These are phyloP conservation scores for Chrysoporthe austroafricana DNA, from an alignment of 2,329 filamentous ascomycete species.

Conservation along the genomic window DNA sequence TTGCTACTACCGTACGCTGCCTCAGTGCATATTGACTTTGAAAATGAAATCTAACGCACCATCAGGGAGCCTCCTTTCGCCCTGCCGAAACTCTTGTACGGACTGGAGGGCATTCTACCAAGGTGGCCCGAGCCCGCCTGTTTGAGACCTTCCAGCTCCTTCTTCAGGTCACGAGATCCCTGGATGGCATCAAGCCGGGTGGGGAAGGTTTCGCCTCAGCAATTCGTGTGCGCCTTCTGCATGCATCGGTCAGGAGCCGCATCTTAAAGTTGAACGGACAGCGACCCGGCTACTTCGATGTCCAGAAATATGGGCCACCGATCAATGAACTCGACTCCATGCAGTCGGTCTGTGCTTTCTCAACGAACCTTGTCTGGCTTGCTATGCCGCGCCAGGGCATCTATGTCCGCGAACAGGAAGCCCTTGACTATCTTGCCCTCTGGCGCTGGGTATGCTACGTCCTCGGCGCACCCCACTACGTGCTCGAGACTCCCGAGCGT, in stretches of 20 bases:
- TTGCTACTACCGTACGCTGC: conserved; percentile 35
- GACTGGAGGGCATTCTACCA: conserved; percentile 68
- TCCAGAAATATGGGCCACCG: conserved; percentile 62
- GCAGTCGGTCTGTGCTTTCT: conserved; percentile 66
- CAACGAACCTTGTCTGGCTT: conserved; percentile 63
- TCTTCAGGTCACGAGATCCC: conserved; percentile 62
- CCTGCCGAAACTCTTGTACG: conserved; percentile 64
- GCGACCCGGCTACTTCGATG: conserved; percentile 62
- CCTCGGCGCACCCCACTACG: conserved; percentile 35
- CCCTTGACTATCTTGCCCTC: conserved; percentile 65
- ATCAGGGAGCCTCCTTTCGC: conserved; percentile 49
- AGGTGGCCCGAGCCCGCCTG: conserved; percentile 60
- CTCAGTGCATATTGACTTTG: no score
- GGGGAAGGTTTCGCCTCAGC: conserved; percentile 65
- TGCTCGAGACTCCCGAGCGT: conserved; percentile 32
- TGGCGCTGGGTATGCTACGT: conserved; percentile 44
- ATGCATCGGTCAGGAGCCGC: conserved; percentile 65
- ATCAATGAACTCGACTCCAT: conserved; percentile 69
- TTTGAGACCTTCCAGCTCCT: conserved; percentile 48
- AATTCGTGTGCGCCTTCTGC: conserved; percentile 67
- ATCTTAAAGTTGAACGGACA: conserved; percentile 60
- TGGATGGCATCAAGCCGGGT: conserved; percentile 63
- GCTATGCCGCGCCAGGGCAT: conserved; percentile 67
- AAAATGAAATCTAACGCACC: conserved; percentile 43
- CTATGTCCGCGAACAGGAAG: conserved; percentile 59